These are phyloP conservation scores for Pezicula rhizophila DNA, from an alignment of 2,329 filamentous ascomycete genomes.

Conservation along the genomic window DNA sequence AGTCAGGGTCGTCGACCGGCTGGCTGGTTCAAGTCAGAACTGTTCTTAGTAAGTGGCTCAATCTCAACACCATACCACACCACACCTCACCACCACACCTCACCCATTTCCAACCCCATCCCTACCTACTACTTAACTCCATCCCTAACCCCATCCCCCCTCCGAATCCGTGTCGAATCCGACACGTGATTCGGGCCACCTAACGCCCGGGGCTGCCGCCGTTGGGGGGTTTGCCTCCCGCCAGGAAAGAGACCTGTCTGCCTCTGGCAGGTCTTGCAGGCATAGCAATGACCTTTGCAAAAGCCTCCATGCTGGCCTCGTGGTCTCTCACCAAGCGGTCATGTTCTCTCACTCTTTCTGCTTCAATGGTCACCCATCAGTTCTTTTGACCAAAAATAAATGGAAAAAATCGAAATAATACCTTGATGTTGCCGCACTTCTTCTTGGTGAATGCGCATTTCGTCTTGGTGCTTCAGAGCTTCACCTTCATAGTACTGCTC, in stretches of 20 bases:
- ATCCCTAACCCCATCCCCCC: too few species aligned
- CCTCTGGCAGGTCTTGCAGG: constrained; percentile 20
- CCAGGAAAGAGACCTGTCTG: constrained; percentile 16
- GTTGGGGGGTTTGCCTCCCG: neutral
- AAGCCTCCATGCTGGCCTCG: constrained; percentile 24
- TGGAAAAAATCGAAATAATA: neutral
- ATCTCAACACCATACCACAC: too few species aligned
- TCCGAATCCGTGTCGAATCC: too few species aligned
- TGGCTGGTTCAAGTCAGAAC: too few species aligned
- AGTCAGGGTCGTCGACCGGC: too few species aligned
- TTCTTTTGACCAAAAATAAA: constrained; percentile 3
- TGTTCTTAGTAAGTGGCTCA: too few species aligned
- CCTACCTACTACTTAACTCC: too few species aligned
- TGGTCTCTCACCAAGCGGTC: constrained; percentile 19
- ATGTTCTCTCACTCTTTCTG: constrained; percentile 16
- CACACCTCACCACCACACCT: too few species aligned
- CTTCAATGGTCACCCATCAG: constrained; percentile 10
- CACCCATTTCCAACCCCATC: too few species aligned
- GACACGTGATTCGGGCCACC: neutral
- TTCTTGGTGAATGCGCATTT: constrained; percentile 24
- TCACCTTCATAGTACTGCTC: constrained; percentile 26
- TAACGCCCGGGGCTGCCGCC: neutral
- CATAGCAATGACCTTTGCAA: constrained; percentile 27
- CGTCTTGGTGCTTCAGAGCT: constrained; percentile 24
- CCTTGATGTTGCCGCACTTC: constrained; percentile 24